phyloP scores from a whole-genome alignment of 2,329 filamentous ascomycete species.

The Nakataea oryzae region DNA sequence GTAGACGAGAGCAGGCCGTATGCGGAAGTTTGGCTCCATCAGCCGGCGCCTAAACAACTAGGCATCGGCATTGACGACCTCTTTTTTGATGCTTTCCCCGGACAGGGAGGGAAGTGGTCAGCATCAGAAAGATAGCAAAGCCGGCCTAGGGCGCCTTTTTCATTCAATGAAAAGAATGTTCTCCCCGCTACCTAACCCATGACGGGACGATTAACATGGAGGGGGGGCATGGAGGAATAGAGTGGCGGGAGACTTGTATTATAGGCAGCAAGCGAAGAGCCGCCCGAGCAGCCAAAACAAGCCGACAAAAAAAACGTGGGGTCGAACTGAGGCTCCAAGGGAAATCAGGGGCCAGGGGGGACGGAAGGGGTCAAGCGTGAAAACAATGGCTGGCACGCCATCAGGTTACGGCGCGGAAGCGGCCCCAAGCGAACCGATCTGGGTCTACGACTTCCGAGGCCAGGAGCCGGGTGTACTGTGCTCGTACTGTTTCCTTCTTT shows the following conservation, averaged over 20 bases:
- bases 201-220: neutral
- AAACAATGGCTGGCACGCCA: neutral
- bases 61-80: neutral
- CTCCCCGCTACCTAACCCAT: neutral
- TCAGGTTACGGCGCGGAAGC: neutral
- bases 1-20: too few relatives aligned
- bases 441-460: neutral
- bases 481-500: neutral
- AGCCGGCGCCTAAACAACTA: neutral
- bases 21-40: too few relatives aligned
- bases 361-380: too few relatives aligned
- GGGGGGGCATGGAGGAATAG: neutral
- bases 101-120: neutral
- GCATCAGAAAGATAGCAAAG: neutral
- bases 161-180: neutral
- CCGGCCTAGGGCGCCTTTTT: neutral
- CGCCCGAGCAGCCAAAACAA: neutral
- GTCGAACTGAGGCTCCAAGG: neutral
- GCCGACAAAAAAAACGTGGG: neutral
- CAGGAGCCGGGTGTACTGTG: neutral
- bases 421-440: neutral
- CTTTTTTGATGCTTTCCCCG: neutral
- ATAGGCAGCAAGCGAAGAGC: neutral
- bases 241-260: neutral
- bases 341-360: neutral